Base-by-base conservation (phyloP, 352 stramenopile species). In the Globisporangium yorkense region DNA sequence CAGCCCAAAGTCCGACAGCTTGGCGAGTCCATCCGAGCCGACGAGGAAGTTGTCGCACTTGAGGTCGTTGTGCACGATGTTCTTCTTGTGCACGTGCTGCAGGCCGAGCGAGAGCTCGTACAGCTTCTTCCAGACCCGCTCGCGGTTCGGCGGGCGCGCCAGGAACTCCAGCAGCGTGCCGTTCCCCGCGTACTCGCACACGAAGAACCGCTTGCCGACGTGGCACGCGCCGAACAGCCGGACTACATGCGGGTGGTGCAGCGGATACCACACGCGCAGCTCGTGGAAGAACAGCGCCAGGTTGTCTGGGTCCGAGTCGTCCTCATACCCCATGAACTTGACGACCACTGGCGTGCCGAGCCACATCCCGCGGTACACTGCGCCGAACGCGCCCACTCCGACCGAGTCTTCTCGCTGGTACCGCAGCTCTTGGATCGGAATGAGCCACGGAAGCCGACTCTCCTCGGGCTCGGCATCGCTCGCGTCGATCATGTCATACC, bases 91-190 rank as follows among this genome's bases (percentile, higher is more conserved):
- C 16, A 61, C 7, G 12, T 29, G 10, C 35, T 49, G 56, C 7
- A 61, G 56, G 5, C 56, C 56, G 20, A 54, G 56, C 45, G 56
- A 46, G n/a, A 40, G 27, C 24, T 61, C 44, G 16, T 47, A 54
- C n/a, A 61, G 40, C 43, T 54, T 61, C 13, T 49, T n/a, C 56
- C 56, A 61, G 16, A 15, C 21, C 20, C 29, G 29, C 35, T 10
- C 33, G 24, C 13, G 18, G 20, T 56, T 56, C 21, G 10, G n/a
- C 13, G 12, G 18, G 5, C n/a, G 50, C 31, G 6, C 5, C 5
- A 56, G 35, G n/a, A 15, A 41, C 29, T 47, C 12, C 4, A 20
- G n/a, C 13, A 56, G 44, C 2, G 54, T 60, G 16, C 27, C 44
- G 15, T 31, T 39, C 5, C 10, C 20, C 7, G n/a, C 39, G 29